Percentiles rank a stretch among this genome's conserved stretches.
Evolutionary conservation across 2,329 filamentous ascomycete species (phyloP).

Genomic region (Exutisphaerella laricina): DNA sequence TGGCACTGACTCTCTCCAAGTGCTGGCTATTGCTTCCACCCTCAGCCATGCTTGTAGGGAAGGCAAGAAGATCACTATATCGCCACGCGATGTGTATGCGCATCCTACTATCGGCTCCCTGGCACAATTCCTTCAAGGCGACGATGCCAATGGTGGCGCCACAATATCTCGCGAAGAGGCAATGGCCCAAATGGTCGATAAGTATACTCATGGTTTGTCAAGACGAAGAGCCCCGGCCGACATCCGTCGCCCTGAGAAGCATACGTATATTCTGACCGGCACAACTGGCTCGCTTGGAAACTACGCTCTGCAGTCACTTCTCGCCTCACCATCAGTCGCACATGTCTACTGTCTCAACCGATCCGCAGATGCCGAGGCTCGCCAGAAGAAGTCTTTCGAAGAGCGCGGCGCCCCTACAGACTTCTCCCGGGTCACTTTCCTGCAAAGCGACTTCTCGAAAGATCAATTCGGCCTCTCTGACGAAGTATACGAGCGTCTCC

Average conservation of each 20-base stretch:
- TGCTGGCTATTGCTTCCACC: slow-evolving; percentile 26
- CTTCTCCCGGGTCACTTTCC: slow-evolving; percentile 25
- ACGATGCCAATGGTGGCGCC: neutral
- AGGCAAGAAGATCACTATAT: slow-evolving; percentile 12
- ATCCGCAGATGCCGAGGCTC: slow-evolving; percentile 17
- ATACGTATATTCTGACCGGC: slow-evolving; percentile 33
- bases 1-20: slow-evolving; percentile 34
- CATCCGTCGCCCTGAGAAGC: slow-evolving; percentile 10
- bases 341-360: slow-evolving; percentile 33
- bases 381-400: slow-evolving; percentile 23
- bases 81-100: slow-evolving; percentile 30
- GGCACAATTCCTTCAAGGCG: slow-evolving; percentile 15
- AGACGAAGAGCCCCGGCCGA: neutral
- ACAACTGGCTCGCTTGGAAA: slow-evolving; percentile 35
- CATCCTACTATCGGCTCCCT: slow-evolving; percentile 30
- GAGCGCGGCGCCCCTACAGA: slow-evolving; percentile 22
- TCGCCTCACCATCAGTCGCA: slow-evolving; percentile 22
- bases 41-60: slow-evolving; percentile 21
- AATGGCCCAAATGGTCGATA: slow-evolving; percentile 29
- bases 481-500: slow-evolving; percentile 21
- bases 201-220: slow-evolving; percentile 27
- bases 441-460: slow-evolving; percentile 24
- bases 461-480: slow-evolving; percentile 25
- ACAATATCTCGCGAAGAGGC: slow-evolving; percentile 17
- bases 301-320: slow-evolving; percentile 30